Base-by-base conservation (phyloP, 2,329 filamentous ascomycete species). In the Elsinoe ampelina region DNA sequence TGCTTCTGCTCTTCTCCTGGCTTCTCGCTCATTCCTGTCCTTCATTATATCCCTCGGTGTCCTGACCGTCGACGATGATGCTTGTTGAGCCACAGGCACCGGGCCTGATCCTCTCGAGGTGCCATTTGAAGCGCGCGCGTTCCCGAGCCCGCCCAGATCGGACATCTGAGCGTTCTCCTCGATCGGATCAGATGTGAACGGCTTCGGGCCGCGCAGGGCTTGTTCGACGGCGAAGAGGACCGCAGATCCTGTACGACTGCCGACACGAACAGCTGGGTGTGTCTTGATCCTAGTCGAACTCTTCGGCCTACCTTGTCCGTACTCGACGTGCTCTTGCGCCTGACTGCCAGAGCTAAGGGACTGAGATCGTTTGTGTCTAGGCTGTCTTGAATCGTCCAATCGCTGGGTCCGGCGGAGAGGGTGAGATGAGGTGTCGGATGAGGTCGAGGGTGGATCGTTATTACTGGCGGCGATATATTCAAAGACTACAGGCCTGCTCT, bases 131-230 rank as follows among this genome's bases (percentile, higher is more conserved):
- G 73, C 72, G 57, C 79, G 77, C 59, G 74, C 78, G 68, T 80
- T 80, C 63, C 80, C 80, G 52, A 77, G 76, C 67, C 82, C 80
- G 67, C 82, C 78, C 64, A 95, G 78, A 70, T 95, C 91, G 64
- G 91, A 87, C 91, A 98, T 97, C 66, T 83, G 82, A 64, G 91
- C 88, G 80, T 88, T 86, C 76, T 95, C 88, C 77, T 98, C 93
- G 60, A 85, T 80, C 63, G 85, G 75, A 71, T 95, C 90, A 20
- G 87, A 80, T 7, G 90, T 95, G 72, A 97, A 95, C 50, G 83
- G 77, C 63, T 89, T 81, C 1, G 92, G 90, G 47, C 85, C 81
- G 63, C 91, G 86, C 63, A 97, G 80, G 36, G 89, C 89, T 75
- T 95, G 89, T 76, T 97, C 91, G 58, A 97, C 82, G 36, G 90